Conservation (phyloP, 2,329 filamentous ascomycete species). For the Fusarium poae region DNA sequence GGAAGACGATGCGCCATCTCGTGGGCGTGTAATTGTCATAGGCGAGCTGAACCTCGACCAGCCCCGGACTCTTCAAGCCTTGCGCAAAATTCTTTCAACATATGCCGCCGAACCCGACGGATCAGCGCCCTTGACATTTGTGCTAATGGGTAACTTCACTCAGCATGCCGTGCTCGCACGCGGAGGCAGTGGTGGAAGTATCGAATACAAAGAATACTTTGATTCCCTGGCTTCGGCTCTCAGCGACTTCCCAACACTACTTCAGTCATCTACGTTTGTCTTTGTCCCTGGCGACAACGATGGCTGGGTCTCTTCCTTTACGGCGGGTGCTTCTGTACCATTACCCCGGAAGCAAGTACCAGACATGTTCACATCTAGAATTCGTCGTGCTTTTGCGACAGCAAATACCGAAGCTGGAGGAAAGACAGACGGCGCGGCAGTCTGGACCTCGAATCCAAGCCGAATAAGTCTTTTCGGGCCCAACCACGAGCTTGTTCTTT, state of each 20-base stretch:
- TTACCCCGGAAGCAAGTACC: conserved; percentile 81
- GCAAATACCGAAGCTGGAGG: conserved; percentile 78
- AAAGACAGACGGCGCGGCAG: conserved; percentile 66
- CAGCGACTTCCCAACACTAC: conserved; percentile 83
- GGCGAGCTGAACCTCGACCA: conserved; percentile 90
- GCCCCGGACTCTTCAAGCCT: conserved; percentile 82
- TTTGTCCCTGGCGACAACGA: conserved; percentile 98
- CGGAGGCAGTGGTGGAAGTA: conserved; percentile 81
- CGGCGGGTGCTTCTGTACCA: conserved; percentile 77
- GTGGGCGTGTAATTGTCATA: conserved; percentile 77
- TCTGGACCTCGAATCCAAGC: conserved; percentile 92
- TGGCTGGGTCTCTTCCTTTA: conserved; percentile 92
- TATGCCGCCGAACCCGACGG: conserved; percentile 77
- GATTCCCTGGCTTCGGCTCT: conserved; percentile 86
- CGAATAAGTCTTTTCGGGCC: conserved; percentile 88
- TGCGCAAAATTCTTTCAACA: conserved; percentile 80
- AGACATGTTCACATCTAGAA: conserved; percentile 88
- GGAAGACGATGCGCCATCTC: conserved; percentile 53
- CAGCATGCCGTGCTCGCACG: conserved; percentile 74
- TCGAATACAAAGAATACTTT: conserved; percentile 97
- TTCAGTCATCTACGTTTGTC: conserved; percentile 85
- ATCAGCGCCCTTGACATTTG: conserved; percentile 80
- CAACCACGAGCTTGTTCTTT: conserved; percentile 86
- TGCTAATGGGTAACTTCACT: conserved; percentile 88
- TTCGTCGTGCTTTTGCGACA: conserved; percentile 82